phyloP scores from a whole-genome alignment of 2,329 filamentous ascomycete genomes.

The Corynespora cassiicola region DNA sequence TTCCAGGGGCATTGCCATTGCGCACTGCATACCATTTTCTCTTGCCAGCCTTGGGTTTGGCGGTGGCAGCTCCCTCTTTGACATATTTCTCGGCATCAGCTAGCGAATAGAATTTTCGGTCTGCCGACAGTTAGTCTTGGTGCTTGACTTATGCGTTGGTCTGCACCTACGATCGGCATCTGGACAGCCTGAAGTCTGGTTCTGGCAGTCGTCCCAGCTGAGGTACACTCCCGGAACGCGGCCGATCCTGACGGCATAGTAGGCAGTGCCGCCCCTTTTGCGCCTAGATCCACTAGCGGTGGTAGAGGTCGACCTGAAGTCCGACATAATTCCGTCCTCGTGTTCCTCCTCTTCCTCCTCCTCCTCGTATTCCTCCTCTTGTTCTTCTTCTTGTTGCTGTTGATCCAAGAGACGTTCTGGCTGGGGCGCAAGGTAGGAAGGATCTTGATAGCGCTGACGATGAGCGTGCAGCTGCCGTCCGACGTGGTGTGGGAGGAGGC shows the following conservation, averaged over 20 bases:
- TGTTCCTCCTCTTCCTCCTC: too few relatives aligned
- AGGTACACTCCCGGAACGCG: constrained; percentile 68
- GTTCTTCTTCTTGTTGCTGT: too few relatives aligned
- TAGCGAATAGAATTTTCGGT: constrained; percentile 77
- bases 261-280: constrained; percentile 63
- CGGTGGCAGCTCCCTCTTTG: constrained; percentile 61
- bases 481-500: too few relatives aligned
- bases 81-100: constrained; percentile 83
- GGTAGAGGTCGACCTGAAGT: constrained; percentile 26
- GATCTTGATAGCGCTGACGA: constrained; percentile 5
- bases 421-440: too few relatives aligned
- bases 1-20: constrained; percentile 63
- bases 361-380: too few relatives aligned
- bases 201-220: constrained; percentile 67
- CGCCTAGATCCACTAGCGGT: constrained; percentile 56
- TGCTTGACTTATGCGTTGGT: constrained; percentile 5
- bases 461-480: background rate
- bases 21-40: constrained; percentile 68
- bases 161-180: constrained; percentile 44
- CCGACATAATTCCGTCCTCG: constrained; percentile 21
- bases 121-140: too few relatives aligned
- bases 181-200: constrained; percentile 67
- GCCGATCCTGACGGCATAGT: constrained; percentile 69
- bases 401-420: too few relatives aligned
- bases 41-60: constrained; percentile 47